Evolutionary conservation across 495 filamentous ascomycete species (phyloP), one percentile per base, ranked within the genome.

Genomic region (Tetracladium marchalianum): DNA sequence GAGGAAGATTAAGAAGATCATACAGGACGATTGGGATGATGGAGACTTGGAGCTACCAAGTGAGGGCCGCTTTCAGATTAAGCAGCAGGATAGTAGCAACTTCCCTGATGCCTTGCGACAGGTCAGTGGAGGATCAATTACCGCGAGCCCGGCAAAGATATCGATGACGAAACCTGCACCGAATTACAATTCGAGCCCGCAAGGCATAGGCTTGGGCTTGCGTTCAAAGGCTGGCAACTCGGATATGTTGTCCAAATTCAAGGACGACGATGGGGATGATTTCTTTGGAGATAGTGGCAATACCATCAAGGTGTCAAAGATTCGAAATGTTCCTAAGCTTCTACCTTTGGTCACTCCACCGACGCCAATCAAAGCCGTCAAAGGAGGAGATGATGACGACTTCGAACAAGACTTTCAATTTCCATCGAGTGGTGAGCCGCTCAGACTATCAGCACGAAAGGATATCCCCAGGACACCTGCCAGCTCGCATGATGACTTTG

Each of bases 21-120:
- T 85, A 49, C 65, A 75, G 36, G 71, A 82, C 54, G 92, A 96
- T 61, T 90, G 95, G 63, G 96, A 90, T 85, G 82, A 78, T 39
- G 86, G 94, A 49, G 92, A 97, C 58, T 66, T 98, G 41, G 88
- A 95, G 51, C 67, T 96, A 35, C 64, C 67, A 3, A 63, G 66
- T 31, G 76, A 78, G 39, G 70, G 69, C 36, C 60, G 71, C 3
- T 62, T 90, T 45, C 71, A 80, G 53, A 69, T 93, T 41, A 85
- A 81, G 59, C 66, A 65, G 9, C 72, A 71, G 19, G 75, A 76
- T 39, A 68, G 68, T 43, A 66, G 66, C 27, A 65, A 71, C 40
- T 89, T 86, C 57, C 83, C 84, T 12, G 84, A 87, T 44, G 64
- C 71, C 7, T 58, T 90, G 43, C 72, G 78, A 39, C 77, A 84